phyloP scores from a whole-genome alignment of 176 grass and related monocot genomes.

The Hyparrhenia diplandra region DNA sequence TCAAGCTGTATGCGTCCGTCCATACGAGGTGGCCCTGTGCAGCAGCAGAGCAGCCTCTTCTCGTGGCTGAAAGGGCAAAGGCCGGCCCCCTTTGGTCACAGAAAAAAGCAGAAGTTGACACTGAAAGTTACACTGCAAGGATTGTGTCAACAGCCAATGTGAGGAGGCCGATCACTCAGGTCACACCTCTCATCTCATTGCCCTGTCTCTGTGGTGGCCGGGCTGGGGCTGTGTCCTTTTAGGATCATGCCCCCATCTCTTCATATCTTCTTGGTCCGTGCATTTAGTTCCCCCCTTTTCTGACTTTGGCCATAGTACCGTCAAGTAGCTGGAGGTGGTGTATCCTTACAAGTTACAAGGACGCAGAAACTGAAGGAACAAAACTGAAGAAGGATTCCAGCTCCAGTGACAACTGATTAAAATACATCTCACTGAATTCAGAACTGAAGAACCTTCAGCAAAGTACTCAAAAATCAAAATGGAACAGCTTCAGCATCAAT shows the following conservation, averaged over 20 bases:
- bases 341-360: neutral
- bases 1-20: neutral
- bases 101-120: constrained; percentile 38
- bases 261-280: neutral
- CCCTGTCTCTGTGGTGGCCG: constrained; percentile 7
- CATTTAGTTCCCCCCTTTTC: constrained; percentile 28
- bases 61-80: constrained; percentile 30
- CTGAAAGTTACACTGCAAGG: constrained; percentile 34
- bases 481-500: neutral
- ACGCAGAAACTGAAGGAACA: neutral
- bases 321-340: neutral
- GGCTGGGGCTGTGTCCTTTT: constrained; percentile 32
- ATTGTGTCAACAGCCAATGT: constrained; percentile 18
- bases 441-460: neutral
- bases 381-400: neutral
- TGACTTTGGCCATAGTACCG: neutral
- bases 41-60: constrained; percentile 10
- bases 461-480: neutral
- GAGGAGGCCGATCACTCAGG: constrained; percentile 2
- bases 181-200: constrained; percentile 2
- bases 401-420: neutral
- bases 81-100: constrained; percentile 7
- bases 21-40: no score
- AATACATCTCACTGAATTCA: neutral
- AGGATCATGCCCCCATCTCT: constrained; percentile 21